These are phyloP conservation scores for Graphilbum sp. DNA, from an alignment of 2,329 filamentous ascomycete species.

Conservation along the genomic window DNA sequence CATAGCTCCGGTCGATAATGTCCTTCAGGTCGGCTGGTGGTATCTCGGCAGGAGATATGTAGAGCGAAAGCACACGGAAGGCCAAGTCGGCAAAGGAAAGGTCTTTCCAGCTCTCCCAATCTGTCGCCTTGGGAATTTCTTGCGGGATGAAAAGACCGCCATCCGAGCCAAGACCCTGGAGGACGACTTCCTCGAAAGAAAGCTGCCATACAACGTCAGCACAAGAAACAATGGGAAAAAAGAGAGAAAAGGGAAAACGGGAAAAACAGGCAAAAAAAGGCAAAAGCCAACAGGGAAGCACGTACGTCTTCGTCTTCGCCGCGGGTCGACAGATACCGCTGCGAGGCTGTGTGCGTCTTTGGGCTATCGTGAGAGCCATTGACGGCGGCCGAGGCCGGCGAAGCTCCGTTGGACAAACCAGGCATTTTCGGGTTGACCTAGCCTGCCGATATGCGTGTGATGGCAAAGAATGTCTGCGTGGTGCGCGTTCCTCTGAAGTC, in stretches of 20 bases:
- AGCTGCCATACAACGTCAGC: conserved; percentile 32
- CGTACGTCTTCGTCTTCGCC: conserved; percentile 10
- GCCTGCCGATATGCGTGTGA: no score
- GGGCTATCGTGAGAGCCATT: neutral
- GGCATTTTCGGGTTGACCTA: no score
- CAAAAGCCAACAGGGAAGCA: no score
- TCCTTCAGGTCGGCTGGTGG: conserved; percentile 61
- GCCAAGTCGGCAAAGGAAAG: conserved; percentile 70
- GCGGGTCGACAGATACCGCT: conserved; percentile 11
- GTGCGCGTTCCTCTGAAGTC: no score
- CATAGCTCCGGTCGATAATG: conserved; percentile 74
- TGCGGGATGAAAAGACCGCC: conserved; percentile 84
- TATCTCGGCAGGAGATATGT: conserved; percentile 73
- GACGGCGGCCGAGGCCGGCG: neutral
- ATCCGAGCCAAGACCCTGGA: conserved; percentile 76
- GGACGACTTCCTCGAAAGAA: conserved; percentile 79
- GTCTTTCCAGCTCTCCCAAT: conserved; percentile 53
- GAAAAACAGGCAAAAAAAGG: no score
- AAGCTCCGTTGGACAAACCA: conserved; percentile 4
- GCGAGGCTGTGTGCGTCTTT: conserved; percentile 10
- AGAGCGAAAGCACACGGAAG: conserved; percentile 70
- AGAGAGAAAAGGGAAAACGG: no score
- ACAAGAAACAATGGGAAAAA: neutral
- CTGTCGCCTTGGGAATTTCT: conserved; percentile 42
- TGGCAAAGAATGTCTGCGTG: no score